A percentile compares a stretch with the other conserved stretches of the same genome.
These are phyloP conservation scores for Opeltia flavorubescens DNA, from an alignment of 495 filamentous ascomycete species.

Conservation along the genomic window DNA sequence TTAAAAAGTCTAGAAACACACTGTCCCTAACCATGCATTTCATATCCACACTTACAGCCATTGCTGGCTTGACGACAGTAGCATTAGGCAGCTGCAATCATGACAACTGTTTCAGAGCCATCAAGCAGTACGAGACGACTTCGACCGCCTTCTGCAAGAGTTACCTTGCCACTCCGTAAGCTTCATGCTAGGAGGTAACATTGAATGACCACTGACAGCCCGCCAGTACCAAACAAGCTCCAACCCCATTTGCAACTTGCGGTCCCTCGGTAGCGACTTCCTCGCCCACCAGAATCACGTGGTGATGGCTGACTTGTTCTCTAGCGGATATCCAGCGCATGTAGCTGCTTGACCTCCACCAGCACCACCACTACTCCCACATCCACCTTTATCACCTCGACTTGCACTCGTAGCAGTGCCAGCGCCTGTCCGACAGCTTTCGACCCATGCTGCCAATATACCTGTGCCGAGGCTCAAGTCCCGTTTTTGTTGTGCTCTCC, in stretches of 20 bases:
- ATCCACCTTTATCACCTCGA: background rate
- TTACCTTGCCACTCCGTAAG: background rate
- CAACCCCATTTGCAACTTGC: background rate
- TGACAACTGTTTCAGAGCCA: background rate
- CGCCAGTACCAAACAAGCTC: background rate
- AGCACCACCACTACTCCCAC: background rate
- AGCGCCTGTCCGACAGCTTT: background rate
- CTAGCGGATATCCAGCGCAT: background rate
- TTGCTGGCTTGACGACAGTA: background rate
- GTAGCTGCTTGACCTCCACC: background rate
- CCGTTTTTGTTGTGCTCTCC: background rate
- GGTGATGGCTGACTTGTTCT: background rate
- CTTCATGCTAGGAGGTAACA: background rate
- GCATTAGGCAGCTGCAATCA: background rate
- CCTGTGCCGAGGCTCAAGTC: background rate
- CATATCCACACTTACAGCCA: background rate
- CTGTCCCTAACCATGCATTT: background rate
- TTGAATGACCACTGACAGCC: background rate
- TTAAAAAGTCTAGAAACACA: background rate
- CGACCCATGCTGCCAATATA: background rate
- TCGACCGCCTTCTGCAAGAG: background rate
- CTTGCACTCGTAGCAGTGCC: constrained; percentile 1
- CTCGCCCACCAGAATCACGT: too few species aligned
- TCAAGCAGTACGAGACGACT: background rate
- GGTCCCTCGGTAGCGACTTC: background rate